Base-by-base conservation (phyloP, 768 basidiomycete species). In the Tephrocybe rancida region DNA sequence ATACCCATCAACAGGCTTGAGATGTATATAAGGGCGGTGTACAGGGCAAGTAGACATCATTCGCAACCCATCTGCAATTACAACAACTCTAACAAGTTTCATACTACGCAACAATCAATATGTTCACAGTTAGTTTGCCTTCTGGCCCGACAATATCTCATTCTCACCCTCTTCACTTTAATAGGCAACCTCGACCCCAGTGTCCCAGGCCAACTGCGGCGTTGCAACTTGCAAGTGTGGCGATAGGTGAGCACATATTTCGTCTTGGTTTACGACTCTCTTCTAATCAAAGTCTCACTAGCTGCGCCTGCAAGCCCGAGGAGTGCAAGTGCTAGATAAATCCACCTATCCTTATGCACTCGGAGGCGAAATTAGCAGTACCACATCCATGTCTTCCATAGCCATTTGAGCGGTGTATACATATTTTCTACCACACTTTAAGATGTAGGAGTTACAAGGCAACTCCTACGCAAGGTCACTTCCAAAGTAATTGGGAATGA, bases 311-410 rank as follows among this genome's bases (percentile, higher is more conserved):
- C 79, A 78, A 80, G 70, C 66, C 82, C 50, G 80, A 76, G 46
- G 78, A 80, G 55, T 86, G 84, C 84, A 86, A 85, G 71, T 88
- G 83, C 75, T 84, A 70, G 79, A 57, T 21, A 11, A 43, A n/a
- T n/a, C n/a, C n/a, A n/a, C n/a, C n/a, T n/a, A n/a, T n/a, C n/a
- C n/a, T n/a, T n/a, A n/a, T n/a, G n/a, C n/a, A n/a, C n/a, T n/a
- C n/a, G n/a, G n/a, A 5, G 9, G 5, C 16, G 8, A 19, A 6
- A 8, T 24, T 10, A 9, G 5, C 41, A 25, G 3, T 16, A 18
- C 11, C 8, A n/a, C n/a, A n/a, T n/a, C n/a, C n/a, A n/a, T n/a
- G n/a, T n/a, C n/a, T n/a, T n/a, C n/a, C n/a, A n/a, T n/a, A n/a
- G n/a, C n/a, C n/a, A n/a, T n/a, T n/a, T n/a, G n/a, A n/a, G n/a